Evolutionary conservation across 1,139 yeast species (phyloP).

Genomic region (Hanseniaspora sp.): DNA sequence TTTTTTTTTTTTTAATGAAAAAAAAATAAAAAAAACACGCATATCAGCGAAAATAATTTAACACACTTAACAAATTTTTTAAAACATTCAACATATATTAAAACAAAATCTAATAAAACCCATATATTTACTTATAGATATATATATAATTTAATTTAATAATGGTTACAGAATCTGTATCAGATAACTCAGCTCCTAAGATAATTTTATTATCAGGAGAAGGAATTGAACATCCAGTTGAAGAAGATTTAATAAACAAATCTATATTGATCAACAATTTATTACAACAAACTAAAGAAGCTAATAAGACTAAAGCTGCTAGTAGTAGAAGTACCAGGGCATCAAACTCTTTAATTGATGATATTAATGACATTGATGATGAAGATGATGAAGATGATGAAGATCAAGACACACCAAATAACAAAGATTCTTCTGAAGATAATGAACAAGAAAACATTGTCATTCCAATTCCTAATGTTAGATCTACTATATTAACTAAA

Average conservation of each 20-base stretch:
- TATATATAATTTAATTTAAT: too few relatives aligned
- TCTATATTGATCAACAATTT: conserved; percentile 11
- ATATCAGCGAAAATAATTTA: neutral
- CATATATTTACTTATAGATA: too few relatives aligned
- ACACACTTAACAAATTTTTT: too few relatives aligned
- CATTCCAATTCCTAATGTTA: conserved; percentile 84
- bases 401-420: conserved; percentile 42
- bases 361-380: conserved; percentile 38
- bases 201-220: conserved; percentile 11
- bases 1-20: neutral
- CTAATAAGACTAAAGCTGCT: neutral
- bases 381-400: conserved; percentile 21
- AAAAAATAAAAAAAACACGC: neutral
- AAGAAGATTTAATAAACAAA: conserved; percentile 1
- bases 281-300: conserved; percentile 4
- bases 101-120: too few relatives aligned
- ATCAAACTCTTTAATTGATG: conserved; percentile 37
- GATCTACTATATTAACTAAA: conserved; percentile 76
- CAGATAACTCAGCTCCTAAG: neutral
- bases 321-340: conserved; percentile 44
- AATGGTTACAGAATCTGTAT: neutral
- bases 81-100: too few relatives aligned
- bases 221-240: conserved; percentile 11
- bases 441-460: conserved; percentile 55
- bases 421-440: conserved; percentile 27